Evolutionary conservation across 2,329 filamentous ascomycete species (phyloP).

Genomic region (Penicillium sp.): DNA sequence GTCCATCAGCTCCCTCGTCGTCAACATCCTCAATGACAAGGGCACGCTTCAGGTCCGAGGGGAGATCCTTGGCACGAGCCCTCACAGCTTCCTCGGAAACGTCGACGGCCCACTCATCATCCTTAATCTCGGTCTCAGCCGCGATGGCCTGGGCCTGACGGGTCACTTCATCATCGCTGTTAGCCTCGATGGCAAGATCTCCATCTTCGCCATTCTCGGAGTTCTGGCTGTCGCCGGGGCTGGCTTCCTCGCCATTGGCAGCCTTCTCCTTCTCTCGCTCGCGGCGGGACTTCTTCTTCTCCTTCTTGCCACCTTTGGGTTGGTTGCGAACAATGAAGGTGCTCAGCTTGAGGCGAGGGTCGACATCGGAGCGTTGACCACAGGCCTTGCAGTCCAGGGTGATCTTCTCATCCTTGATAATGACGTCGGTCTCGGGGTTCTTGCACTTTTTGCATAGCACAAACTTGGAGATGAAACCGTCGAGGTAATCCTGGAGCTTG

Average conservation of each 20-base stretch:
- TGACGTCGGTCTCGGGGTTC: conserved; percentile 96
- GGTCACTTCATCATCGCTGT: conserved; percentile 88
- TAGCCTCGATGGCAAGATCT: conserved; percentile 65
- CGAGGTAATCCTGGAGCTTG: conserved; percentile 97
- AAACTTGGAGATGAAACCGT: conserved; percentile 97
- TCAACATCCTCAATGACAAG: conserved; percentile 78
- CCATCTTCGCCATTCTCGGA: conserved; percentile 62
- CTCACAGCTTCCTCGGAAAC: conserved; percentile 94
- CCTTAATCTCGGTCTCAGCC: conserved; percentile 66
- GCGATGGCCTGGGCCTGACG: conserved; percentile 74
- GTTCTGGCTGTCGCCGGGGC: conserved; percentile 65
- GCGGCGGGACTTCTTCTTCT: conserved; percentile 85
- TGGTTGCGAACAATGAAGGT: conserved; percentile 97
- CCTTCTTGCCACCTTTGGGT: conserved; percentile 84
- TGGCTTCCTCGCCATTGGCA: conserved; percentile 56
- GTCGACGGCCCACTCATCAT: conserved; percentile 93
- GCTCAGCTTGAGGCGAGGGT: conserved; percentile 90
- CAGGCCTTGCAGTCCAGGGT: conserved; percentile 98
- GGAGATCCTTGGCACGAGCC: conserved; percentile 87
- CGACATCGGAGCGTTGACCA: conserved; percentile 86
- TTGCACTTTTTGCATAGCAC: conserved; percentile 99
- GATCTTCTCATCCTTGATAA: conserved; percentile 91
- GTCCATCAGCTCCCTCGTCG: conserved; percentile 74
- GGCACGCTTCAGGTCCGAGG: conserved; percentile 90
- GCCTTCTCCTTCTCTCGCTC: conserved; percentile 74